Percentiles rank a stretch among this genome's conserved stretches.
These are phyloP conservation scores for Drechslerella dactyloides DNA, from an alignment of 2,329 filamentous ascomycete genomes.

Conservation along the genomic window DNA sequence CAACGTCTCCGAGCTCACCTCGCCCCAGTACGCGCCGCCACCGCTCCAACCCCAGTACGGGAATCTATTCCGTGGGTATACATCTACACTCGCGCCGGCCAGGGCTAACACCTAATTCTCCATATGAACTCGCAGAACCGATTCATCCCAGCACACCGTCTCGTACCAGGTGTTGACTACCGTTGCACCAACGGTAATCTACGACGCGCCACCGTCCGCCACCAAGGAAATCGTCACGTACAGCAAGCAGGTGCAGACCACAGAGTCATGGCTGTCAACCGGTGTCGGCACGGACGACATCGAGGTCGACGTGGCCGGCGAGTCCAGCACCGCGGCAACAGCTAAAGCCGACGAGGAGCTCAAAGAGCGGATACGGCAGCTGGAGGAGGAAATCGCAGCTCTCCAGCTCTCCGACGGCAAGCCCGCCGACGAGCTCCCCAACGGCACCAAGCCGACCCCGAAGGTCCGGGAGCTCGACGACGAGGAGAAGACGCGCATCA, in stretches of 20 bases:
- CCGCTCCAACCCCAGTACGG: conserved; percentile 24
- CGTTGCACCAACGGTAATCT: conserved; percentile 75
- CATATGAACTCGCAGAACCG: conserved; percentile 53
- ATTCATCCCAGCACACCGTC: conserved; percentile 55
- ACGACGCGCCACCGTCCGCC: conserved; percentile 77
- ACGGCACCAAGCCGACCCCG: conserved; percentile 64
- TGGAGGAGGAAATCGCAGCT: conserved; percentile 87
- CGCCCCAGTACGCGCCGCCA: conserved; percentile 56
- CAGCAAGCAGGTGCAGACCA: conserved; percentile 94
- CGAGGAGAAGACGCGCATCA: conserved; percentile 89
- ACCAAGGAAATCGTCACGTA: conserved; percentile 89
- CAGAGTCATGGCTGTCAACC: conserved; percentile 72
- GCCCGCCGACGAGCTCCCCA: neutral
- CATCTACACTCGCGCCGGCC: conserved; percentile 52
- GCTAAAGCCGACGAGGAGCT: conserved; percentile 75
- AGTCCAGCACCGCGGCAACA: conserved; percentile 10
- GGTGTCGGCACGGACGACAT: conserved; percentile 72
- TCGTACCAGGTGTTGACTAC: conserved; percentile 72
- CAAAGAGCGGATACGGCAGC: conserved; percentile 80
- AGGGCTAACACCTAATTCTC: conserved; percentile 16
- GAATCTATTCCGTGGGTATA: conserved; percentile 13
- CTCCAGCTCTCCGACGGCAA: conserved; percentile 38
- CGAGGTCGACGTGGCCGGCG: conserved; percentile 64
- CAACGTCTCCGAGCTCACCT: conserved; percentile 70
- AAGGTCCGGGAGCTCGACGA: conserved; percentile 71